These are phyloP conservation scores for Bipolaris cookei DNA, from an alignment of 2,329 filamentous ascomycete species.

Conservation along the genomic window DNA sequence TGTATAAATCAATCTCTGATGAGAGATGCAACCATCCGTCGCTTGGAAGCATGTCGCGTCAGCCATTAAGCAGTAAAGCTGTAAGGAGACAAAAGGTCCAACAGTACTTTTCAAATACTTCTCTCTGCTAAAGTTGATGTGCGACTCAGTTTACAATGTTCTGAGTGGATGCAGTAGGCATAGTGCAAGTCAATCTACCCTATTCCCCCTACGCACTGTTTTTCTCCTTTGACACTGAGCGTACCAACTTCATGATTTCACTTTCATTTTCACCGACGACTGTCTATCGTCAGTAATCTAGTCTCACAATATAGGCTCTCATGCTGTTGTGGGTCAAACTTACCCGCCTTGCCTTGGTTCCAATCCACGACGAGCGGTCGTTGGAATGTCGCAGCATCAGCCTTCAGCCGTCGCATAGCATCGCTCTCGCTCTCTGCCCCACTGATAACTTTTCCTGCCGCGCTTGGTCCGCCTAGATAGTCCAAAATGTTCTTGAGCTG, in stretches of 20 bases:
- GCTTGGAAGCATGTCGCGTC: constrained; percentile 9
- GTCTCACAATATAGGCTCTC: not conserved
- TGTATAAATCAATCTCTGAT: constrained; percentile 1
- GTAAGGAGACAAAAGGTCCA: not conserved
- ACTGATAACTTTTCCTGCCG: constrained; percentile 69
- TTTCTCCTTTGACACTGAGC: constrained; percentile 58
- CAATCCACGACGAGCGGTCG: constrained; percentile 91
- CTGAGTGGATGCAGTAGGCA: constrained; percentile 2
- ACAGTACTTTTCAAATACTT: not conserved
- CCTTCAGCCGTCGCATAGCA: constrained; percentile 78
- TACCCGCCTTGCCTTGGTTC: constrained; percentile 83
- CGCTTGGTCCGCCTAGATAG: constrained; percentile 69
- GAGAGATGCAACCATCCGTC: constrained; percentile 26
- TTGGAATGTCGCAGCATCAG: constrained; percentile 71
- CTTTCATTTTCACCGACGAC: constrained; percentile 80
- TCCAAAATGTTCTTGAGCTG: constrained; percentile 85
- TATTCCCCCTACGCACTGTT: constrained; percentile 24
- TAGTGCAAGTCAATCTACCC: constrained; percentile 11
- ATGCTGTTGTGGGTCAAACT: constrained; percentile 22
- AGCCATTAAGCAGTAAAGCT: constrained; percentile 11
- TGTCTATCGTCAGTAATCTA: constrained; percentile 33
- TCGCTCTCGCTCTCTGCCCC: constrained; percentile 77
- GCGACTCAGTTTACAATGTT: not conserved
- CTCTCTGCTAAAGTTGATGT: not conserved
- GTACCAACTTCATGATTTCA: constrained; percentile 83